A percentile compares a stretch with the other conserved stretches of the same genome.
Evolutionary conservation across 352 stramenopile genomes (phyloP).

Genomic region (Globisporangium yorkense): DNA sequence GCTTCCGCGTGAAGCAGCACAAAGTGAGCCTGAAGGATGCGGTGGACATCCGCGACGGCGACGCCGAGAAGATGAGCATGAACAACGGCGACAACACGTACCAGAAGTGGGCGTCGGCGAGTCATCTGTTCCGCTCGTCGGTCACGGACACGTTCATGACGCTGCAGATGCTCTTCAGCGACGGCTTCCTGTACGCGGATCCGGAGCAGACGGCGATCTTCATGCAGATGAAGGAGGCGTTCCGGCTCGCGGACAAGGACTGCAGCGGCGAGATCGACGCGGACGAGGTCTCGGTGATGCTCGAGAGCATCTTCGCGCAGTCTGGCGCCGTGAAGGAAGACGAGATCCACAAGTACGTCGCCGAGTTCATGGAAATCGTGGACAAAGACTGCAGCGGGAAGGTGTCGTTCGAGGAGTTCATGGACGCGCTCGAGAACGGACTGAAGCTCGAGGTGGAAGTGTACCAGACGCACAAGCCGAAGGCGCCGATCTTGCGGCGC

Average conservation of each 20-base stretch:
- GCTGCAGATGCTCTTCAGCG: conserved; percentile 63
- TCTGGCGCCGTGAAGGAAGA: conserved; percentile 66
- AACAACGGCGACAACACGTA: conserved; percentile 22
- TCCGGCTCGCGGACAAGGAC: conserved; percentile 70
- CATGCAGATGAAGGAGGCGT: conserved; percentile 87
- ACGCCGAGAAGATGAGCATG: conserved; percentile 12
- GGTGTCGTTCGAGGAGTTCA: conserved; percentile 81
- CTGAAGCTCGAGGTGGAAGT: conserved; percentile 77
- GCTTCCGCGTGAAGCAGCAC: conserved; percentile 51
- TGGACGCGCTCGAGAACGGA: conserved; percentile 64
- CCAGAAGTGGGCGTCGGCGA: conserved; percentile 45
- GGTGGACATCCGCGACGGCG: conserved; percentile 46
- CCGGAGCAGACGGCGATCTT: conserved; percentile 78
- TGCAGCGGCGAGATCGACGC: conserved; percentile 78
- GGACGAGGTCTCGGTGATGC: conserved; percentile 68
- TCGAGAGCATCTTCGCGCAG: conserved; percentile 74
- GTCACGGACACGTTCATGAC: conserved; percentile 69
- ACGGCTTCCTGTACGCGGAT: conserved; percentile 71
- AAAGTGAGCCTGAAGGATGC: conserved; percentile 28
- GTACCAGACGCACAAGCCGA: conserved; percentile 36
- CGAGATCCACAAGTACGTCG: conserved; percentile 66
- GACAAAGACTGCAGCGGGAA: conserved; percentile 61
- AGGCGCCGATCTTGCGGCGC: conserved; percentile 14
- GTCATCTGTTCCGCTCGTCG: conserved; percentile 37
- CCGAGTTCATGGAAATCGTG: conserved; percentile 69